These are phyloP conservation scores for Wickerhamia fluorescens DNA, from an alignment of 805 yeast species.

Conservation along the genomic window DNA sequence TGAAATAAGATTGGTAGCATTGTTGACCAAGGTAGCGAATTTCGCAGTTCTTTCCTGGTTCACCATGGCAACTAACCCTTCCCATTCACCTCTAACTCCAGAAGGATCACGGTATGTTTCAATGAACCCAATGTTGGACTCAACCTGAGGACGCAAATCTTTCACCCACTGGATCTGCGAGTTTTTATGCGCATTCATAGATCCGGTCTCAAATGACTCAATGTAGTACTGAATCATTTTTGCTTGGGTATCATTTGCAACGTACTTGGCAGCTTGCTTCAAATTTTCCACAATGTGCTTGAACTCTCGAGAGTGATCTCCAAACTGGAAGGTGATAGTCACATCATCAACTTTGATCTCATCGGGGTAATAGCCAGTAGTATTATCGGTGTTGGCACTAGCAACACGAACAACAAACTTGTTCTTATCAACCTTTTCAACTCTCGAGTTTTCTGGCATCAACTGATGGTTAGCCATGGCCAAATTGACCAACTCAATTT, in stretches of 20 bases:
- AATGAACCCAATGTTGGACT: conserved; percentile 80
- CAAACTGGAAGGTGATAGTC: conserved; percentile 52
- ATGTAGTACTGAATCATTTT: conserved; percentile 62
- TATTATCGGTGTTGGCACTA: conserved; percentile 45
- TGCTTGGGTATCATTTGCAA: conserved; percentile 66
- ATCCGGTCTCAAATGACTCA: conserved; percentile 70
- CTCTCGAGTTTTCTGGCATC: conserved; percentile 76
- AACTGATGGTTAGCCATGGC: conserved; percentile 57
- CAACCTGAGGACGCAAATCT: conserved; percentile 66
- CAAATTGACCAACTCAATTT: conserved; percentile 59
- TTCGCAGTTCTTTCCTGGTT: conserved; percentile 81
- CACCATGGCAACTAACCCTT: conserved; percentile 84
- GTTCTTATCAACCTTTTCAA: conserved; percentile 44
- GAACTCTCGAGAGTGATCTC: conserved; percentile 72
- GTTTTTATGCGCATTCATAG: conserved; percentile 76
- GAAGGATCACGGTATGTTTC: conserved; percentile 92
- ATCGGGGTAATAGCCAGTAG: conserved; percentile 47
- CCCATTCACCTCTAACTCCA: conserved; percentile 92
- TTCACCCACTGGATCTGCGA: conserved; percentile 86
- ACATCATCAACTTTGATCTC: conserved; percentile 27
- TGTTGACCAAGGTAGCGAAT: conserved; percentile 60
- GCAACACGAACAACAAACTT: conserved; percentile 63
- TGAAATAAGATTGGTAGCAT: conserved; percentile 58
- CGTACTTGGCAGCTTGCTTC: conserved; percentile 48
- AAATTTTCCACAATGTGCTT: conserved; percentile 49